Base-by-base conservation (phyloP, 2,329 filamentous ascomycete genomes). In the Orbilia ellipsospora region DNA sequence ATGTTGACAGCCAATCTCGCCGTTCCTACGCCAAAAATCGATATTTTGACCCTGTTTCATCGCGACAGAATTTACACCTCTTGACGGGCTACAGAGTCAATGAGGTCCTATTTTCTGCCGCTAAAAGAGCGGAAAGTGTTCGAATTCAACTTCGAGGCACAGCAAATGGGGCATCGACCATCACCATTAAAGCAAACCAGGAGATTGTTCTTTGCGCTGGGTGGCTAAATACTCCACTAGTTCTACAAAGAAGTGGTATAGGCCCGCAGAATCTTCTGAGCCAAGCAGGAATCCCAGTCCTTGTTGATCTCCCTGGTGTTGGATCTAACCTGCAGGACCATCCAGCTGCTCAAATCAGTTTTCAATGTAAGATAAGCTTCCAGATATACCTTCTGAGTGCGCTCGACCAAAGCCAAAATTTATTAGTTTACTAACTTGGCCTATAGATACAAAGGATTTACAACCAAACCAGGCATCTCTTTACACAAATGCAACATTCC, bases 221-320 rank as follows among this genome's bases (percentile, higher is more conserved):
- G 1, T 80, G 82, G 1, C 44, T 83, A 5, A 81, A 83, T 77
- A 85, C 80, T 16, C 85, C 81, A 40, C 83, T 85, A 56, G 79
- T 87, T 2, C 81, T 87, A 0, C 83, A 86, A 77, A 80, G 85
- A 1, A 86, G 85, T n/a, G 86, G 86, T 0, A 82, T 87, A 6
- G 86, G 86, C 0, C 80, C 82, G 4, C 77, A 79, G 12, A 78
- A 79, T 1, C 77, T 83, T 0, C 78, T 88, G 4, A 61, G 80
- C 0, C 76, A 77, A 4, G 80, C 84, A 15, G 80, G 80, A 0
- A 85, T 88, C n/a, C 76, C 81, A 0, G 77, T 84, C 0, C 67
- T 86, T 0, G 80, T 83, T 0, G 82, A 87, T 57, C 81, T 85
- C 0, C 84, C 86, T 0, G 85, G 83, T 0, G 86, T 87, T 0